Evolutionary conservation across 169 alveolate species (phyloP).

Genomic region (Plasmodium malariae): DNA sequence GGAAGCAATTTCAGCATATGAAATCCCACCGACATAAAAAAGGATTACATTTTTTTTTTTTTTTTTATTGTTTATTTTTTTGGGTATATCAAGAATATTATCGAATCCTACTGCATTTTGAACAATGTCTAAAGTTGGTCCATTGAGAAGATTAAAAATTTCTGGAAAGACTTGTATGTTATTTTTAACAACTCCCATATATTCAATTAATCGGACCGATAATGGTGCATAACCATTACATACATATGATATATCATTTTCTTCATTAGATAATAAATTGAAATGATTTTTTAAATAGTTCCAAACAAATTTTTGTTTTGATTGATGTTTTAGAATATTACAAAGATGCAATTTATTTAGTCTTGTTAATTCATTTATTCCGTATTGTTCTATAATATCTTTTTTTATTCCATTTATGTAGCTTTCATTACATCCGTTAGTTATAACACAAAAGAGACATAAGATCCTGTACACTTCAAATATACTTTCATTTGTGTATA

Average conservation of each 20-base stretch:
- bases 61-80: background rate
- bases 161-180: constrained; percentile 61
- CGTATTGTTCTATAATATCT: constrained; percentile 83
- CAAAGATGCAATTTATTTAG: constrained; percentile 66
- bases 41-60: constrained; percentile 71
- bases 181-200: constrained; percentile 52
- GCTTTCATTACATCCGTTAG: constrained; percentile 77
- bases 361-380: constrained; percentile 76
- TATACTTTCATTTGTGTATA: constrained; percentile 77
- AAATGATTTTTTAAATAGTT: constrained; percentile 77
- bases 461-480: constrained; percentile 78
- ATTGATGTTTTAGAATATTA: constrained; percentile 37
- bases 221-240: constrained; percentile 88
- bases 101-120: constrained; percentile 71
- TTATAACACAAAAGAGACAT: constrained; percentile 77
- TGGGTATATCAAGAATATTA: background rate
- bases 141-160: constrained; percentile 41
- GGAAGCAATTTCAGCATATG: constrained; percentile 85
- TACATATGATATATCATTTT: constrained; percentile 80
- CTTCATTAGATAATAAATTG: constrained; percentile 80
- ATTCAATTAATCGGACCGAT: constrained; percentile 80
- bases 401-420: constrained; percentile 79
- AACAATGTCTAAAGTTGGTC: constrained; percentile 47
- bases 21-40: constrained; percentile 82
- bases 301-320: constrained; percentile 78